phyloP scores from a whole-genome alignment of 1,284 basidiomycete species.

The Schizophyllum commune region DNA sequence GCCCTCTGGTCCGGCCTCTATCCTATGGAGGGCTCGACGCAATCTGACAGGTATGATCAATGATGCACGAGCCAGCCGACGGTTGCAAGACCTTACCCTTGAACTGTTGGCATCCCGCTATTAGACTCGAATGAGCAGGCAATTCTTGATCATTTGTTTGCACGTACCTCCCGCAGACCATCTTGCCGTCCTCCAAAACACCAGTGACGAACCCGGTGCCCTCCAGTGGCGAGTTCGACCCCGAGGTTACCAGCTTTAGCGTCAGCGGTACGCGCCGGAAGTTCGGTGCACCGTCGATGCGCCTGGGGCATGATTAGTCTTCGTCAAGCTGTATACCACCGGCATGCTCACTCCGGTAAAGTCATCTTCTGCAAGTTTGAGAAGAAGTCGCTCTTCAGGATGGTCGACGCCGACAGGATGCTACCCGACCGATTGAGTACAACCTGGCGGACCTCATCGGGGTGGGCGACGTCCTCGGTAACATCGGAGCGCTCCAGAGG shows the following conservation, averaged over 20 bases:
- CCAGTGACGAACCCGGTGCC: conserved; percentile 29
- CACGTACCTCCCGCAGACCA: conserved; percentile 77
- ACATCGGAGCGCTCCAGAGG: conserved; percentile 77
- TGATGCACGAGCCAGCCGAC: conserved; percentile 7
- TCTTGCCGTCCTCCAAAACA: conserved; percentile 39
- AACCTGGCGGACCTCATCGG: conserved; percentile 81
- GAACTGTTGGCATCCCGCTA: conserved; percentile 84
- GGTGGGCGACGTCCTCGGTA: conserved; percentile 72
- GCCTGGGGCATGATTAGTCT: no score
- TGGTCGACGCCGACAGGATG: conserved; percentile 88
- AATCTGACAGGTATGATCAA: conserved; percentile 41
- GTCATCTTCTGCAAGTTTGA: conserved; percentile 92
- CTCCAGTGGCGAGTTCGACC: conserved; percentile 22
- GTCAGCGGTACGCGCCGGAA: conserved; percentile 77
- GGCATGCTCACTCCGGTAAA: conserved; percentile 81
- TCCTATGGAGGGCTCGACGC: conserved; percentile 73
- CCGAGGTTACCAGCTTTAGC: conserved; percentile 33
- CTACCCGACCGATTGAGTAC: conserved; percentile 82
- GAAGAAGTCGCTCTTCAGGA: conserved; percentile 98
- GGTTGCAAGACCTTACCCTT: conserved; percentile 50
- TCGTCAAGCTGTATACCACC: no score
- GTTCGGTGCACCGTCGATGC: conserved; percentile 90
- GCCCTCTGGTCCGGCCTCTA: conserved; percentile 73
- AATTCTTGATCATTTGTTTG: background rate
- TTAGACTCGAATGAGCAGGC: conserved; percentile 8